Base-by-base conservation (phyloP, 2,329 filamentous ascomycete genomes). In the Phyllosticta capitalensis region DNA sequence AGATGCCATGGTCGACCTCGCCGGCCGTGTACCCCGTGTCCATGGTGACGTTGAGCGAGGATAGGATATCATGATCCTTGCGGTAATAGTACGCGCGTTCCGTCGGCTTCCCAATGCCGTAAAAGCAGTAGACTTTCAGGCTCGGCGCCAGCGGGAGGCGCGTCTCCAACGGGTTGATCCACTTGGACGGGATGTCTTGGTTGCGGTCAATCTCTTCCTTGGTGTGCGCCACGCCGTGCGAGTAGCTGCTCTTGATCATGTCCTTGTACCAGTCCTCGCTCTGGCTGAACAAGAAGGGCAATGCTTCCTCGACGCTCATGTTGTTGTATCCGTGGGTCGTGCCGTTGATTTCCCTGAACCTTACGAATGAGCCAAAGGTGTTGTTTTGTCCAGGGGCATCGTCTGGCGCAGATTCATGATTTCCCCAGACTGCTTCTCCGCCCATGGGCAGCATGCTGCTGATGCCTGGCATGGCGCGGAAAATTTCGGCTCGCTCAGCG, bases 121-220 rank as follows among this genome's bases (percentile, higher is more conserved):
- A 97, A 77, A 99, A 97, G 75, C 94, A 97, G 75, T 92, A 97
- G 12, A 99, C 90, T 71, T 96, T 96, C 68, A 99, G 78, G 68
- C 84, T 89, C 0, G 94, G 92, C 1, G 94, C 92, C 20, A 90
- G 79, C 0, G 94, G 94, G 0, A 97, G 79, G 1, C 92, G 83
- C 0, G 90, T 89, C 72, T 97, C 92, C 0, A 97, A 83, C 0
- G 94, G 94, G 69, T 99, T 99, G 62, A 96, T 84, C 94, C 94
- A 99, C 70, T 95, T 99, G 0, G 71, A 65, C 0, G 77, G 78
- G n/a, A 77, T 72, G 33, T 63, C 63, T 56, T 78, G 73, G 64
- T 80, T 80, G 56, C 81, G 84, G 68, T 95, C 88, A 0, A 99
- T 90, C 73, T 95, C 87, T 9, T 81, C 81, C 6, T 77, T 79